These are phyloP conservation scores for Teratosphaeria destructans DNA, from an alignment of 2,329 filamentous ascomycete species.

Conservation along the genomic window DNA sequence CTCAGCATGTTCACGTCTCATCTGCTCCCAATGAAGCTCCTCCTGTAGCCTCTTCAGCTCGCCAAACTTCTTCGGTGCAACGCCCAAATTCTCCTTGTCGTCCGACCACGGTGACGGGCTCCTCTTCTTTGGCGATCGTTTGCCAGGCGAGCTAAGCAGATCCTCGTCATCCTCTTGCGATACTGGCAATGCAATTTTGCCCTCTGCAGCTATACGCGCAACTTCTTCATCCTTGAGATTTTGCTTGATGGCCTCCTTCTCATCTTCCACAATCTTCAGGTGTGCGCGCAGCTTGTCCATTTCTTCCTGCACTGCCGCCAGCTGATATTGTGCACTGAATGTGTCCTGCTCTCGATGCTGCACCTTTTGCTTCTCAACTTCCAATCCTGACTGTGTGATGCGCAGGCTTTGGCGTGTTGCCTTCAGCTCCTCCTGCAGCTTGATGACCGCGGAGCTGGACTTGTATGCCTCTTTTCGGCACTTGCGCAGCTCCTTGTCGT, in stretches of 20 bases:
- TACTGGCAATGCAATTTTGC: slow-evolving; percentile 53
- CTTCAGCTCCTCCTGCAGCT: slow-evolving; percentile 65
- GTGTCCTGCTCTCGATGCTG: slow-evolving; percentile 57
- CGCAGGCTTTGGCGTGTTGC: slow-evolving; percentile 45
- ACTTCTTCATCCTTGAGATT: slow-evolving; percentile 65
- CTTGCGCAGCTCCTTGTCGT: slow-evolving; percentile 64
- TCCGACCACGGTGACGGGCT: slow-evolving; percentile 38
- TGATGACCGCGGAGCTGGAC: slow-evolving; percentile 57
- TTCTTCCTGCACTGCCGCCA: slow-evolving; percentile 57
- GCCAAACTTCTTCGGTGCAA: slow-evolving; percentile 34
- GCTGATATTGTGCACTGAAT: slow-evolving; percentile 55
- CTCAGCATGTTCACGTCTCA: slow-evolving; percentile 55
- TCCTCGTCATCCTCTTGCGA: slow-evolving; percentile 43
- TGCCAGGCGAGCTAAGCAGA: slow-evolving; percentile 53
- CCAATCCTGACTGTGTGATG: slow-evolving; percentile 48
- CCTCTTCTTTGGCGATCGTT: slow-evolving; percentile 32
- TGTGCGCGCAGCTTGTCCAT: slow-evolving; percentile 44
- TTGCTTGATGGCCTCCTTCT: slow-evolving; percentile 63
- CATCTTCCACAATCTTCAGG: slow-evolving; percentile 50
- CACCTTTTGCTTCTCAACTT: slow-evolving; percentile 53
- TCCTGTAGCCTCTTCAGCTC: slow-evolving; percentile 40
- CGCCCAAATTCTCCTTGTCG: slow-evolving; percentile 36
- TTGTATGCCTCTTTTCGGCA: slow-evolving; percentile 66
- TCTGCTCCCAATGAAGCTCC: slow-evolving; percentile 43
- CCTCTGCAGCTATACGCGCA: slow-evolving; percentile 61